Percentiles rank a stretch among this genome's conserved stretches.
Evolutionary conservation across 345 rosid species (phyloP).

Genomic region (Acer campestre): DNA sequence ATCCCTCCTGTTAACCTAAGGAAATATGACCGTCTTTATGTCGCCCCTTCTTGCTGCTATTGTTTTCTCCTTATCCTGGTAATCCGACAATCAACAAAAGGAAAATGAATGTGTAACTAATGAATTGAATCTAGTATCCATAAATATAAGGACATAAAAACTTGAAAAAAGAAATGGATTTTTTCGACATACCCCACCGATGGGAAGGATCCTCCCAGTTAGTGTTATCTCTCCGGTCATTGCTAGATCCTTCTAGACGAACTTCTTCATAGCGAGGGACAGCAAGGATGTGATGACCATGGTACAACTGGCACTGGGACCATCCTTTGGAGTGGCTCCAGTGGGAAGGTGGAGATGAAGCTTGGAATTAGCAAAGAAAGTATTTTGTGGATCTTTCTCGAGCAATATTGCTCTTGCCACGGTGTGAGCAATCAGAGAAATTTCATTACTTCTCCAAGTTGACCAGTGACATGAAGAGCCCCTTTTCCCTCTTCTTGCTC

Average conservation of each 20-base stretch:
- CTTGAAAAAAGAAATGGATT: neutral
- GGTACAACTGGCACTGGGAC: conserved; percentile 99
- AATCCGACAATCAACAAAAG: neutral
- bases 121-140: no score
- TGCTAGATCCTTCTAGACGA: conserved; percentile 77
- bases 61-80: conserved; percentile 95
- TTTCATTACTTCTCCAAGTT: conserved; percentile 99
- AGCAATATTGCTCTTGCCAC: conserved; percentile 62
- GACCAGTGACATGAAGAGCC: conserved; percentile 76
- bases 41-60: conserved; percentile 92
- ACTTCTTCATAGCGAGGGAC: conserved; percentile 81
- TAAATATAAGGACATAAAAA: neutral
- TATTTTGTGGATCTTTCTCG: conserved; percentile 68
- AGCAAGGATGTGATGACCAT: conserved; percentile 97
- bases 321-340: conserved; percentile 96
- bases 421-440: conserved; percentile 92
- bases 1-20: conserved; percentile 88
- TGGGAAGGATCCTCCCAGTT: conserved; percentile 90
- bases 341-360: conserved; percentile 99
- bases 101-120: neutral
- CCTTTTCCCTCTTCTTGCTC: conserved; percentile 97
- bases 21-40: conserved; percentile 84
- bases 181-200: conserved; percentile 85
- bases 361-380: conserved; percentile 79
- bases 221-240: conserved; percentile 98